Evolutionary conservation across 129 eudicot species (phyloP).

Genomic region (Helianthus tuberosus): DNA sequence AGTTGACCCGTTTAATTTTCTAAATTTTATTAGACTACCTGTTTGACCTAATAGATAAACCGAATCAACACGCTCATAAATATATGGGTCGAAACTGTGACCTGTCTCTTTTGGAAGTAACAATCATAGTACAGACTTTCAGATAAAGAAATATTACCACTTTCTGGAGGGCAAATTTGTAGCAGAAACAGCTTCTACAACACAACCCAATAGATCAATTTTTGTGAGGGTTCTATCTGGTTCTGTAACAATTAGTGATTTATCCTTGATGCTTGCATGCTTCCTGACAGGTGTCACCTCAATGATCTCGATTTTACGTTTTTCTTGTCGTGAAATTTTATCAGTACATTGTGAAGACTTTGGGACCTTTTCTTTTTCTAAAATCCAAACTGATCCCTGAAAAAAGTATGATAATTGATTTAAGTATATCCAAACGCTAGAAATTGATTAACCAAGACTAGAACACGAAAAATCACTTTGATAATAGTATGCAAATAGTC

Average conservation of each 20-base stretch:
- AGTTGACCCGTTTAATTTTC: not conserved
- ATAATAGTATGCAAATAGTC: not conserved
- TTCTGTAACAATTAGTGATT: slow-evolving; percentile 58
- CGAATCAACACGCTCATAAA: not conserved
- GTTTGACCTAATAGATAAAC: not conserved
- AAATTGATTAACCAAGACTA: not conserved
- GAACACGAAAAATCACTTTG: not conserved
- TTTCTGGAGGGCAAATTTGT: slow-evolving; percentile 73
- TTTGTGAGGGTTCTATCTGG: slow-evolving; percentile 54
- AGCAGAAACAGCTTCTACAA: slow-evolving; percentile 86
- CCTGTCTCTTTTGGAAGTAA: slow-evolving; percentile 9
- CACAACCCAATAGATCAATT: slow-evolving; percentile 64
- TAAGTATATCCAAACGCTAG: not conserved
- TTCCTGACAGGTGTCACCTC: slow-evolving; percentile 82
- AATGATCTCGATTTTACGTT: slow-evolving; percentile 60
- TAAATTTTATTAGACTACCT: not conserved
- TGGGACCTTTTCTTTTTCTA: slow-evolving; percentile 71
- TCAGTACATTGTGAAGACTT: slow-evolving; percentile 44
- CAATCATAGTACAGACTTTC: slow-evolving; percentile 13
- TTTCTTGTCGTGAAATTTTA: slow-evolving; percentile 55
- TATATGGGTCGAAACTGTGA: not conserved
- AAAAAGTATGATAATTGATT: not conserved
- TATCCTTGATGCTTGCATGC: slow-evolving; percentile 76
- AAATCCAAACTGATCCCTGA: slow-evolving; percentile 86
- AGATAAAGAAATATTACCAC: slow-evolving; percentile 52